Base-by-base conservation (phyloP, 2,329 filamentous ascomycete genomes). In the Calycina herbarum region DNA sequence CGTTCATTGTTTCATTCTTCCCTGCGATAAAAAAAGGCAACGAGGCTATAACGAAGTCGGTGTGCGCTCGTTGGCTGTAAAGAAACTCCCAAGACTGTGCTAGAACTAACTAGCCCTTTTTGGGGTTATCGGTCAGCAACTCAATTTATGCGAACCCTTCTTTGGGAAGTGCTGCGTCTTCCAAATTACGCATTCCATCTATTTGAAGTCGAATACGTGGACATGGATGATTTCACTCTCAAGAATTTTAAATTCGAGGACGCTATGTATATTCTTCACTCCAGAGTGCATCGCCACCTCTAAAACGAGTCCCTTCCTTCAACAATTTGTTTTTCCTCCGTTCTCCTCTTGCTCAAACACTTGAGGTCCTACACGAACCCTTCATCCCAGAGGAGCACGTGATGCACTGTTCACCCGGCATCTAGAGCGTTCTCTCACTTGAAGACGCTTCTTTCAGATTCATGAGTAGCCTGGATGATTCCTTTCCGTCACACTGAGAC, bases 1-100 rank as follows among this genome's bases (percentile, higher is more conserved):
- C 17, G 70, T 62, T 64, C 57, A 60, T 58, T 33, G 67, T 68
- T 69, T 68, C 57, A 54, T 17, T 58, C 61, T 62, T 10, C 42
- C 61, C 64, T 35, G 48, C 51, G 20, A 45, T 57, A 63, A 57
- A 31, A 29, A n/a, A 33, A 40, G 40, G 57, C 17, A 38, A 54
- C 33, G 35, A 62, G 59, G 63, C 61, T 57, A 63, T 57, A 33
- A 27, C 48, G 20, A 13, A 11, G 8, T n/a, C 24, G 8, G n/a
- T 20, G n/a, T 51, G 20, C 20, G 45, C 45, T 54, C 20, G 20
- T 54, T 54, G 8, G 38, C n/a, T 51, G 45, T 3, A 24, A 20
- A 51, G 5, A 6, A 54, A 54, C 48, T 5, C 24, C 20, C 20
- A 11, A 24, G 45, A 54, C 48, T 27, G 10, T 13, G 48, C 20